Evolutionary conservation across 1,139 yeast species (phyloP).

Genomic region (Scheffersomyces titani): DNA sequence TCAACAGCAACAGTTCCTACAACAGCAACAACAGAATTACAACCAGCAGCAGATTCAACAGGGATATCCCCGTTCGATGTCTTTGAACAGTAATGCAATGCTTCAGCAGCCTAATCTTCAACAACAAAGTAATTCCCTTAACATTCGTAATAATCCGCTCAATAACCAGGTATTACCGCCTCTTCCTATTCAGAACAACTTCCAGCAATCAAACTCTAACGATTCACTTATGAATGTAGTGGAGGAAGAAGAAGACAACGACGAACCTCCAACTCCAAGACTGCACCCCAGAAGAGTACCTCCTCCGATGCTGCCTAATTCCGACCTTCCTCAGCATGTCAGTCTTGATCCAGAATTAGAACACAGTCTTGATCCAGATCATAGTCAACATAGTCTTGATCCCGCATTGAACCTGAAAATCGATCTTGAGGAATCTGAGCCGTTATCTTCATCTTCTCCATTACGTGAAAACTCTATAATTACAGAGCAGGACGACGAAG

Average conservation of each 20-base stretch:
- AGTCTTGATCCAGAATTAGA: not conserved
- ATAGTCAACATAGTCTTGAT: not conserved
- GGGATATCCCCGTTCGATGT: constrained; percentile 12
- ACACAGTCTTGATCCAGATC: not conserved
- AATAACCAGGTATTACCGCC: not conserved
- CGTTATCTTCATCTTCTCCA: not conserved
- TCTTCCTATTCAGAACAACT: not conserved
- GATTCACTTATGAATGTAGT: constrained; percentile 44
- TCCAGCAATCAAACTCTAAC: constrained; percentile 23
- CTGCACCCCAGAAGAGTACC: constrained; percentile 2
- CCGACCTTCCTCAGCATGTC: not conserved
- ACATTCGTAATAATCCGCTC: constrained; percentile 1
- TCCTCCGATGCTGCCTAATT: not conserved
- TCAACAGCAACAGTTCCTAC: not conserved
- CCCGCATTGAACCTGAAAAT: not conserved
- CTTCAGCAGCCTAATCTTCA: not conserved
- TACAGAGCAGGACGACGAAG: constrained; percentile 21
- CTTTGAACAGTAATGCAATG: constrained; percentile 11
- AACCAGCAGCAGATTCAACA: not conserved
- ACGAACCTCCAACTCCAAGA: constrained; percentile 3
- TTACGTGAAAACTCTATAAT: not conserved
- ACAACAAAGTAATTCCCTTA: not conserved
- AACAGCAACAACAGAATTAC: not conserved
- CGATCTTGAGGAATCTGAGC: not conserved
- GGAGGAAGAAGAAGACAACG: constrained; percentile 41